phyloP scores from a whole-genome alignment of 768 basidiomycete species.

The Mycena crocata region DNA sequence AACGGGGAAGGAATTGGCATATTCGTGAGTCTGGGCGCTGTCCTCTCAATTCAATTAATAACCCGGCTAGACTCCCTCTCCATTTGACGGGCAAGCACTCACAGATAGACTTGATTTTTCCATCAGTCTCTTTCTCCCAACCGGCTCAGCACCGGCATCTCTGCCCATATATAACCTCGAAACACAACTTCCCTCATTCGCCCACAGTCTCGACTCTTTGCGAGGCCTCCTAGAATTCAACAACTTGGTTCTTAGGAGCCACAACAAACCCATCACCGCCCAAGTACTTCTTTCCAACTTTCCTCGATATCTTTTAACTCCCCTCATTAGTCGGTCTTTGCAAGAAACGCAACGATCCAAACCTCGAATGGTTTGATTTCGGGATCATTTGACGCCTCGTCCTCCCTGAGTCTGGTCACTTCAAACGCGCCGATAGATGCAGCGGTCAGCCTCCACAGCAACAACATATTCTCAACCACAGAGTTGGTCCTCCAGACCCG shows the following conservation, averaged over 20 bases:
- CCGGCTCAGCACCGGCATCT: conserved; percentile 13
- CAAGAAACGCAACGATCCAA: conserved; percentile 39
- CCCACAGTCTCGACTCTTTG: conserved; percentile 52
- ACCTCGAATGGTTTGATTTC: conserved; percentile 59
- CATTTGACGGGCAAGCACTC: conserved; percentile 26
- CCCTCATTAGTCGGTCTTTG: conserved; percentile 51
- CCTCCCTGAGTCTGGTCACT: conserved; percentile 47
- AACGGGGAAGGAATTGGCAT: conserved; percentile 46
- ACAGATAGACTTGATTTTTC: conserved; percentile 34
- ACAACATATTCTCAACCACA: conserved; percentile 36
- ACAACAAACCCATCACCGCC: conserved; percentile 48
- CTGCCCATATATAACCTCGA: conserved; percentile 55
- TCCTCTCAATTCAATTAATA: neutral
- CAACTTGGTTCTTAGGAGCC: conserved; percentile 47
- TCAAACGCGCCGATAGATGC: conserved; percentile 55
- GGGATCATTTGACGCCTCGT: conserved; percentile 56
- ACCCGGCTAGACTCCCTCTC: conserved; percentile 29
- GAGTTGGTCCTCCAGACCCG: conserved; percentile 44
- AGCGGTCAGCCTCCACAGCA: conserved; percentile 52
- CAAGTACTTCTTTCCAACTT: conserved; percentile 43
- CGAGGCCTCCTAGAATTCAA: conserved; percentile 53
- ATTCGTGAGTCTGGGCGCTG: conserved; percentile 40
- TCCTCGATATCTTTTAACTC: neutral
- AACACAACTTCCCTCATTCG: conserved; percentile 56
- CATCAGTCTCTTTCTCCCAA: conserved; percentile 41